A percentile compares a stretch with the other conserved stretches of the same genome.
phyloP scores from a whole-genome alignment of 2,329 filamentous ascomycete genomes.

The Corniculantispora saksenae region DNA sequence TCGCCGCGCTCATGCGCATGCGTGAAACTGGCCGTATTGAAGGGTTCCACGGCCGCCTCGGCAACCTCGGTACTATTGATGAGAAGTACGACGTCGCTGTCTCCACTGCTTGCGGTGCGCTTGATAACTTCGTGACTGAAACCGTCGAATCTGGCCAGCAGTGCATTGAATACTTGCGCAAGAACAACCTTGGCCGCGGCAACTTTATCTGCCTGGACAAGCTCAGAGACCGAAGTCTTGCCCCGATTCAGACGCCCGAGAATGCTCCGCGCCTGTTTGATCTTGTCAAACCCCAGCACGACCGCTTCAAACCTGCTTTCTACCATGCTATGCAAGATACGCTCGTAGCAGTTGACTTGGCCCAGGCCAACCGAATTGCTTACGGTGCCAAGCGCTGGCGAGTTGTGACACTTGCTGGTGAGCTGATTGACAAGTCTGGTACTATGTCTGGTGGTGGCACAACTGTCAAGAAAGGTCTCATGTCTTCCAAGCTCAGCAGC shows the following conservation, averaged over 20 bases:
- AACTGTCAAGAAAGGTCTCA: constrained; percentile 84
- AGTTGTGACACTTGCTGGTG: constrained; percentile 91
- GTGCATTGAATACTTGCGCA: constrained; percentile 95
- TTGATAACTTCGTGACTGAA: constrained; percentile 97
- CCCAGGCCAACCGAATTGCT: constrained; percentile 96
- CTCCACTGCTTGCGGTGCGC: constrained; percentile 86
- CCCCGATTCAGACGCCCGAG: constrained; percentile 83
- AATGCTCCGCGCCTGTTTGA: constrained; percentile 92
- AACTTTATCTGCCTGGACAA: constrained; percentile 97
- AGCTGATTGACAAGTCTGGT: constrained; percentile 96
- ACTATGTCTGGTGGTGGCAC: constrained; percentile 98
- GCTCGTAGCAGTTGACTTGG: constrained; percentile 84
- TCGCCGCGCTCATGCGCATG: constrained; percentile 88
- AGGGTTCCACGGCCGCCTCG: constrained; percentile 92
- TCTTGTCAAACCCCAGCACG: constrained; percentile 83
- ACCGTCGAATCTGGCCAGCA: constrained; percentile 95
- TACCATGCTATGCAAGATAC: constrained; percentile 96
- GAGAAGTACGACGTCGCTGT: constrained; percentile 96
- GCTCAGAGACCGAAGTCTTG: constrained; percentile 75
- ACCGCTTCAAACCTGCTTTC: constrained; percentile 85
- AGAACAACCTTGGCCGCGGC: constrained; percentile 93
- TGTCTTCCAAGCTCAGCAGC: constrained; percentile 93
- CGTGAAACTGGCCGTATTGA: constrained; percentile 96
- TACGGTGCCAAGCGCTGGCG: constrained; percentile 94
- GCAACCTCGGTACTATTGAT: constrained; percentile 92